Percentiles rank a stretch among this genome's conserved stretches.
Evolutionary conservation across 306 rosid species (phyloP).

Genomic region (Mucuna pruriens): DNA sequence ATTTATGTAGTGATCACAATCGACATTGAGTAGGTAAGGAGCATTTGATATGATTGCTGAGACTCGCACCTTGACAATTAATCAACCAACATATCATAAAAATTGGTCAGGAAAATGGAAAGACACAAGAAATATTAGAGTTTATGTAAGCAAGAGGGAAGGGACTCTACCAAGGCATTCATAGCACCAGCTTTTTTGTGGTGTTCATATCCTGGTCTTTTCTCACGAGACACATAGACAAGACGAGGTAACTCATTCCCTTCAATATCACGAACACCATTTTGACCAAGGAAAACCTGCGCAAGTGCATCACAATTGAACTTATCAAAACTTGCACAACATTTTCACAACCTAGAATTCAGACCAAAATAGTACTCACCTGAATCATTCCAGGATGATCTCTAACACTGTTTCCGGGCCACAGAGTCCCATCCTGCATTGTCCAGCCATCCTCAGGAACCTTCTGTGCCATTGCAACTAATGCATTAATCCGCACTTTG

Average conservation of each 20-base stretch:
- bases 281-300: slow-evolving; percentile 96
- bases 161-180: slow-evolving; percentile 73
- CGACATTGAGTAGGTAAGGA: slow-evolving; percentile 85
- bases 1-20: slow-evolving; percentile 97
- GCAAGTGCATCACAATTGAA: slow-evolving; percentile 19
- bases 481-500: slow-evolving; percentile 79
- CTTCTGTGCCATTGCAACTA: slow-evolving; percentile 85
- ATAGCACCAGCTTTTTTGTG: slow-evolving; percentile 97
- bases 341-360: neutral
- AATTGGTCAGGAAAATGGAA: slow-evolving; percentile 5
- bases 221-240: slow-evolving; percentile 93
- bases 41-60: slow-evolving; percentile 92
- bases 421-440: slow-evolving; percentile 97
- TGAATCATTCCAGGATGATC: slow-evolving; percentile 99
- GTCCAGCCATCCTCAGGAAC: slow-evolving; percentile 99
- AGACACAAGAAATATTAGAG: neutral
- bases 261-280: slow-evolving; percentile 81
- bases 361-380: slow-evolving; percentile 45
- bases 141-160: neutral
- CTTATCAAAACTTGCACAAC: neutral
- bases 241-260: slow-evolving; percentile 86
- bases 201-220: slow-evolving; percentile 92
- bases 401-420: slow-evolving; percentile 93
- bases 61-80: slow-evolving; percentile 66
- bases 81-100: slow-evolving; percentile 16